Base-by-base conservation (phyloP, 163 green algal genomes). In the Chloroidium sp. region DNA sequence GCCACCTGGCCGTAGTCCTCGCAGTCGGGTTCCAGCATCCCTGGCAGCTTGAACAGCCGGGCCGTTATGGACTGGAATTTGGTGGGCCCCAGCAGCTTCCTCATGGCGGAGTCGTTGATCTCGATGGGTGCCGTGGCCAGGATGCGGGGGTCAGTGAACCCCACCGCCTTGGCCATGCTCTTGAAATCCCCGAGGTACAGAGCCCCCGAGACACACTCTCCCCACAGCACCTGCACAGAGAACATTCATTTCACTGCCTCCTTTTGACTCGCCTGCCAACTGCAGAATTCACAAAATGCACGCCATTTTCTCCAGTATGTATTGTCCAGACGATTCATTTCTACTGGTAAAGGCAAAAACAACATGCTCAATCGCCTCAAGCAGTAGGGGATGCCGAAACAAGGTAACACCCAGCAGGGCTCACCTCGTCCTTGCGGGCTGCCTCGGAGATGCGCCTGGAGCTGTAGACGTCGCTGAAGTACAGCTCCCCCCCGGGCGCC, bases 161-260 rank as follows among this genome's bases (percentile, higher is more conserved):
- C 95, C 1, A 92, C 93, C 75, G 92, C 81, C 1, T 87, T 76
- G 76, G 89, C 91, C 6, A 98, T 83, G 1, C 89, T 82, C 59
- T 94, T 69, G 82, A 99, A 99, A 88, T 99, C 96, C 62, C 97
- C 90, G 59, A 91, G 79, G 85, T 98, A 98, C 59, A 99, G 84
- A 1, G 96, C 94, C 0, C 96, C 96, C 13, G 91, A 92, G 4
- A 99, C 87, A 88, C 96, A 98, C 88, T 99, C 96, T 1, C 96
- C 96, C 80, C 95, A 90, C 67, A 98, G 84, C 69, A 98, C 91
- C 62, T 95, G 87, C 76, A 64, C 59, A 69, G 75, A 69, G 67
- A 6, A 72, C 67, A 72, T 6, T 36, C 36, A 36, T 36, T 36
- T 36, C 36, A 36, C 36, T 36, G 36, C 36, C 36, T 36, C 36